Evolutionary conservation across 768 basidiomycete species (phyloP).

Genomic region (Psilocybe azurescens): DNA sequence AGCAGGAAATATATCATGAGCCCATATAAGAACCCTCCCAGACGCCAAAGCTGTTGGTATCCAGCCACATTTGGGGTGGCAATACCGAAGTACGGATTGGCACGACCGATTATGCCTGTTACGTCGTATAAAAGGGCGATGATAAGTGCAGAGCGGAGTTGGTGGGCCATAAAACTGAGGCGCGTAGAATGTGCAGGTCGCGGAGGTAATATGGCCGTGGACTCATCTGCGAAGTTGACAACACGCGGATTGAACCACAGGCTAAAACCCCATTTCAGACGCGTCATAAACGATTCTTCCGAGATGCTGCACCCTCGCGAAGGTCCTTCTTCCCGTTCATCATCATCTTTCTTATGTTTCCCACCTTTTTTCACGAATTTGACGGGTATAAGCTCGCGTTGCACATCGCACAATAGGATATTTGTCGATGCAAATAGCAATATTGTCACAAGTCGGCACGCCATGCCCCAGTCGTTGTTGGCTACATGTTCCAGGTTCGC

Average conservation of each 20-base stretch:
- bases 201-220: constrained; percentile 21
- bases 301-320: constrained; percentile 11
- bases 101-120: constrained; percentile 18
- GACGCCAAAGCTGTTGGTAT: background rate
- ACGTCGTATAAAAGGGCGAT: constrained; percentile 29
- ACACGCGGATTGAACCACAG: constrained; percentile 31
- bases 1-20: background rate
- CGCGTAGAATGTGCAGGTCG: constrained; percentile 23
- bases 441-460: constrained; percentile 2
- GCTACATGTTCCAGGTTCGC: constrained; percentile 7
- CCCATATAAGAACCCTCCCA: background rate
- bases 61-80: background rate
- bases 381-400: constrained; percentile 24
- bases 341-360: constrained; percentile 1
- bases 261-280: constrained; percentile 28
- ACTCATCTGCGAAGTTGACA: constrained; percentile 34
- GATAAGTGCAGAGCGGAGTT: constrained; percentile 14
- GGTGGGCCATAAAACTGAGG: constrained; percentile 24
- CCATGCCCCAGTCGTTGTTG: constrained; percentile 10
- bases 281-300: constrained; percentile 22
- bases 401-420: constrained; percentile 32
- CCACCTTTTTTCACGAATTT: background rate
- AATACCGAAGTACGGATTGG: constrained; percentile 19
- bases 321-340: background rate
- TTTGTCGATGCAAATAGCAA: constrained; percentile 16